Conservation (phyloP, 192 early-diverging fungal species). For the Linnemannia elongata region DNA sequence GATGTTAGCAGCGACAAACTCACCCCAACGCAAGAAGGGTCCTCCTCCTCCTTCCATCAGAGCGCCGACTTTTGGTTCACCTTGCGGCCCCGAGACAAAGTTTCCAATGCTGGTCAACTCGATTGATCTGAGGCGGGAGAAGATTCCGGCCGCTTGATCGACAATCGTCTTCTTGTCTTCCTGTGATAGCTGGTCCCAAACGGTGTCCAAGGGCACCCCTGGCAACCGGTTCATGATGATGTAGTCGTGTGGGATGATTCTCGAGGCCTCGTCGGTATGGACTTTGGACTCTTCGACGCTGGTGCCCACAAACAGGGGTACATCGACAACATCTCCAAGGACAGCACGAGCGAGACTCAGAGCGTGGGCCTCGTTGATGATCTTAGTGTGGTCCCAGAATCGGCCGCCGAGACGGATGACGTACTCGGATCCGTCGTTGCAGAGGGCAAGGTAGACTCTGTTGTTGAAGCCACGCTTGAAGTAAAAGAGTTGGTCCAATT, state of each 20-base stretch:
- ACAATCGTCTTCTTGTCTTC: slow-evolving; percentile 32
- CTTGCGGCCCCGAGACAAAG: slow-evolving; percentile 15
- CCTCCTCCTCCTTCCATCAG: slow-evolving; percentile 50
- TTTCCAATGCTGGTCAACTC: slow-evolving; percentile 27
- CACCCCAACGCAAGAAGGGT: slow-evolving; percentile 31
- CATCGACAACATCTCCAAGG: slow-evolving; percentile 4
- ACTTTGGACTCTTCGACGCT: slow-evolving; percentile 46
- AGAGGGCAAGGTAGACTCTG: slow-evolving; percentile 44
- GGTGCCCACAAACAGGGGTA: slow-evolving; percentile 34
- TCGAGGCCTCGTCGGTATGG: slow-evolving; percentile 7
- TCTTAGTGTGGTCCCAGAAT: slow-evolving; percentile 53
- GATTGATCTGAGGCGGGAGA: slow-evolving; percentile 31
- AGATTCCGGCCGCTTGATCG: slow-evolving; percentile 27
- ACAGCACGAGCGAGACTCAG: slow-evolving; percentile 23
- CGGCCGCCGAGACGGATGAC: slow-evolving; percentile 49
- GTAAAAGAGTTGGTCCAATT: slow-evolving; percentile 30
- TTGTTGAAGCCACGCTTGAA: slow-evolving; percentile 50
- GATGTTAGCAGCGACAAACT: slow-evolving; percentile 37
- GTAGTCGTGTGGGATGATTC: slow-evolving; percentile 40
- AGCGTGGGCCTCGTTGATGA: slow-evolving; percentile 39
- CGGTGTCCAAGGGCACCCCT: slow-evolving; percentile 41
- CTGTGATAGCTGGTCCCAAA: slow-evolving; percentile 27
- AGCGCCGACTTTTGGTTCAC: slow-evolving; percentile 26
- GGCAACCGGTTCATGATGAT: slow-evolving; percentile 47
- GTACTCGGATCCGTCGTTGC: slow-evolving; percentile 39